Base-by-base conservation (phyloP, 164 flowering plant genomes). In the Litsea cubeba region DNA sequence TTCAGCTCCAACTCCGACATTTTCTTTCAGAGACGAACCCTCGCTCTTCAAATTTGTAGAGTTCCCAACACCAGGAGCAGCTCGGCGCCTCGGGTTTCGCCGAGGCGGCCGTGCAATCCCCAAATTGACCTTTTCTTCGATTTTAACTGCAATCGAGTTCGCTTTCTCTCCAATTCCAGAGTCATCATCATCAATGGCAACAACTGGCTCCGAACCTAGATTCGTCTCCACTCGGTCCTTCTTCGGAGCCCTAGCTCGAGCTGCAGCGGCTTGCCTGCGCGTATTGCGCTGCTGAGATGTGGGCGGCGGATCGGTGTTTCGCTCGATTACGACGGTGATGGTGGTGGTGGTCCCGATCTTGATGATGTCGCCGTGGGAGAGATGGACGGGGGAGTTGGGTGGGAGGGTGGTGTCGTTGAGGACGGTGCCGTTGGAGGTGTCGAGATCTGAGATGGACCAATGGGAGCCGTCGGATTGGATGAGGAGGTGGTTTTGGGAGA, bases 371-470 rank as follows among this genome's bases (percentile, higher is more conserved):
- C 69, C 75, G 49, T 73, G 32, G 35, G 14, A 24, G 69, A 73
- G 58, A 46, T 11, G 28, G 64, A 4, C 23, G 23, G 75, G 69
- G 20, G 32, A 30, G 25, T 20, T 35, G 65, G 75, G 46, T 18
- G 7, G 58, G 68, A 73, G 65, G 25, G 23, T 4, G 28, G 2
- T 4, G 58, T 49, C 69, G 24, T 73, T 73, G 30, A 73, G 62
- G 28, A 73, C 20, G n/a, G 75, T 73, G 60, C 75, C 75, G 17
- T 65, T 73, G 30, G 70, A 73, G 58, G 70, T 73, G 69, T 64
- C 49, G 60, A 65, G 65, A 65, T 65, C 75, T 8, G 69, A 12
- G 70, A 73, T 26, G 30, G 40, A n/a, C 75, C 75, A 65, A 49
- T 65, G 49, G 11, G 17, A 22, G 49, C 15, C 75, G 26, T 17